phyloP scores from a whole-genome alignment of 768 basidiomycete genomes.

The Lentinula boryana region DNA sequence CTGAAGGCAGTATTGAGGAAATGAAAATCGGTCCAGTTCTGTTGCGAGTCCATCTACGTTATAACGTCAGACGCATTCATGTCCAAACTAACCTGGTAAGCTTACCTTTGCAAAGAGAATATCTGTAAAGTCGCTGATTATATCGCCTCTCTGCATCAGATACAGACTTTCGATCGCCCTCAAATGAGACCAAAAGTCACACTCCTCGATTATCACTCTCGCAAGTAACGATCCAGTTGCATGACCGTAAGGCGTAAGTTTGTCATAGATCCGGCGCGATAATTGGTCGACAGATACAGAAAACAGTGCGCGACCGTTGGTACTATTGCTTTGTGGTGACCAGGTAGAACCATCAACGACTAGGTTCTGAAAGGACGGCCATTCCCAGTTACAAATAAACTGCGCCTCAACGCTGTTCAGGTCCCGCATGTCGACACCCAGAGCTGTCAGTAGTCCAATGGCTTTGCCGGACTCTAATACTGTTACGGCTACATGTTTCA shows the following conservation, averaged over 20 bases:
- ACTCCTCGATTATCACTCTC: conserved; percentile 59
- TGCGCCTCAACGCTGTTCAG: conserved; percentile 9
- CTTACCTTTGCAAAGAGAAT: conserved; percentile 67
- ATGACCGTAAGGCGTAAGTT: conserved; percentile 51
- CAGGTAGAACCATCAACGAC: not conserved
- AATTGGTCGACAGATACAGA: conserved; percentile 59
- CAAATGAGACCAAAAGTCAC: conserved; percentile 59
- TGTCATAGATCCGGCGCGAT: conserved; percentile 57
- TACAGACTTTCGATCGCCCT: conserved; percentile 61
- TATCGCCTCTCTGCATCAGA: conserved; percentile 74
- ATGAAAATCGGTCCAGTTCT: conserved; percentile 77
- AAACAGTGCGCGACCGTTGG: conserved; percentile 19
- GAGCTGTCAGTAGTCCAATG: conserved; percentile 63
- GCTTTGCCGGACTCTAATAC: conserved; percentile 71
- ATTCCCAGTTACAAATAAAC: conserved; percentile 22
- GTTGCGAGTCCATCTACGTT: conserved; percentile 65
- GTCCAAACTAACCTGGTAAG: not conserved
- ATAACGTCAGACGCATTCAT: not conserved
- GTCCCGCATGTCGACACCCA: conserved; percentile 28
- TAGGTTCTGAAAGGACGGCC: conserved; percentile 23
- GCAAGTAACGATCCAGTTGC: conserved; percentile 46
- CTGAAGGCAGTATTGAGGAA: conserved; percentile 74
- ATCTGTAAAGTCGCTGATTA: conserved; percentile 68
- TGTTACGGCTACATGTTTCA: conserved; percentile 51
- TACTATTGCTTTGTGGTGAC: not conserved